A percentile compares a stretch with the other conserved stretches of the same genome.
phyloP scores from a whole-genome alignment of 768 basidiomycete genomes.

The Lentinula aciculospora region DNA sequence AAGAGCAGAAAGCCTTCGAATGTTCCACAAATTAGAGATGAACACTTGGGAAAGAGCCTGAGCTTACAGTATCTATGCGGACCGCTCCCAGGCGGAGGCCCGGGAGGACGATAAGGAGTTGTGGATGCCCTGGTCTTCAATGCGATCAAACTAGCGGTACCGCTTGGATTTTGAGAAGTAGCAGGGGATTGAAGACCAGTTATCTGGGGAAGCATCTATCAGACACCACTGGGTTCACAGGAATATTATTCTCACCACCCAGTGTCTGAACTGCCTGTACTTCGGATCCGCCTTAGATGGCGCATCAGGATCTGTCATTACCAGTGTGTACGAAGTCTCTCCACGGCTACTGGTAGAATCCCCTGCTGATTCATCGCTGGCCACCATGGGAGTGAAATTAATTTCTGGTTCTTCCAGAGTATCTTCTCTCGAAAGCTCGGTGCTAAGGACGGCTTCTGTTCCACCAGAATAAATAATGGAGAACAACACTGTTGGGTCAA shows the following conservation, averaged over 20 bases:
- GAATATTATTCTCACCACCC: slow-evolving; percentile 35
- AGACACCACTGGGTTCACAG: not conserved
- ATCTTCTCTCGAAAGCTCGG: slow-evolving; percentile 22
- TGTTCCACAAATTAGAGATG: not conserved
- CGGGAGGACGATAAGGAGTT: slow-evolving; percentile 54
- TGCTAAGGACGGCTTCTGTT: slow-evolving; percentile 26
- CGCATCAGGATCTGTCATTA: slow-evolving; percentile 57
- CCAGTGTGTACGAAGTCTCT: slow-evolving; percentile 42
- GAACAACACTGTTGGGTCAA: slow-evolving; percentile 37
- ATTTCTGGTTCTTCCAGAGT: slow-evolving; percentile 48
- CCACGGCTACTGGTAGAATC: slow-evolving; percentile 9
- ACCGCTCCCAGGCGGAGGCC: slow-evolving; percentile 47
- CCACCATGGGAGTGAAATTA: slow-evolving; percentile 33
- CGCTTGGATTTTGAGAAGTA: slow-evolving; percentile 12
- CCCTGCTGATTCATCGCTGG: not conserved
- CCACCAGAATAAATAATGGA: slow-evolving; percentile 37
- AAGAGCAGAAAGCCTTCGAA: slow-evolving; percentile 50
- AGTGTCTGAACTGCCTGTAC: slow-evolving; percentile 50
- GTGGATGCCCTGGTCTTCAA: slow-evolving; percentile 38
- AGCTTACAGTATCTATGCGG: slow-evolving; percentile 54
- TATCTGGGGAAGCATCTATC: slow-evolving; percentile 16
- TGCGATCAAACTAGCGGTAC: slow-evolving; percentile 27
- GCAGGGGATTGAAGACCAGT: slow-evolving; percentile 29
- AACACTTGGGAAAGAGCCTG: not conserved
- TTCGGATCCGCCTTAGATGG: slow-evolving; percentile 44